Evolutionary conservation across 2,329 filamentous ascomycete species (phyloP), one percentile per base, ranked within the genome.

Genomic region (Paecilomyces sp.): DNA sequence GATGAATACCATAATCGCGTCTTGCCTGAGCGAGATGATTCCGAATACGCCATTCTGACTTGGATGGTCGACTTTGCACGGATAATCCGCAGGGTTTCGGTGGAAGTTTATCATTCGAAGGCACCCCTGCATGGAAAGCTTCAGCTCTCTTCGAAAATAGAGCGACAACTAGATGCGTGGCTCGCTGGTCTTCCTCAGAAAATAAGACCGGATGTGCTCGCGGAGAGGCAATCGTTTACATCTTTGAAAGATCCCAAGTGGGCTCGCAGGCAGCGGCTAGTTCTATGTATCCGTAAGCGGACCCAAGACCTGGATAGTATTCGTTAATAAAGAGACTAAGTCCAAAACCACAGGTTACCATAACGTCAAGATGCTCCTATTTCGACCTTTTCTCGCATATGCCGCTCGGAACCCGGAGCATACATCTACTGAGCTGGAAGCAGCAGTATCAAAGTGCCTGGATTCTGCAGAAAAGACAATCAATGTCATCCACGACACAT

Each of bases 1-100:
- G 79, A 81, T 33, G 68, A 79, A 58, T 81, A 80, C 58, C 80
- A 82, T 60, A 81, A 80, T 57, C 74, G 79, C 30, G 69, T 65
- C 13, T 67, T 75, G n/a, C 74, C 74, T 1, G 65, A 67, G 7
- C 62, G 74, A 28, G 70, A 76, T 55, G 67, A 72, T 54, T 70
- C 71, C 0, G 72, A 75, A 60, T 71, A 69, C 54, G 68, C 72
- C 25, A 76, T 78, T 11, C 74, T 77, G n/a, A 70, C 74, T 0
- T 73, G 69, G 64, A 77, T 76, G 74, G 70, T 76, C 25, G 72
- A 72, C 13, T 71, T 77, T 28, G 72, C 76, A 1, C 69, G 72
- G 47, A 76, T 78, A 2, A 77, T 75, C 11, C 71, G 76, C 24
- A 68, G 69, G 9, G 72, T 77, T 1, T 76, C 73, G 3, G 66